Percentiles rank a stretch among this genome's conserved stretches.
Conservation (phyloP, 2,329 filamentous ascomycete species). For the Hirsutella rhossiliensis region DNA sequence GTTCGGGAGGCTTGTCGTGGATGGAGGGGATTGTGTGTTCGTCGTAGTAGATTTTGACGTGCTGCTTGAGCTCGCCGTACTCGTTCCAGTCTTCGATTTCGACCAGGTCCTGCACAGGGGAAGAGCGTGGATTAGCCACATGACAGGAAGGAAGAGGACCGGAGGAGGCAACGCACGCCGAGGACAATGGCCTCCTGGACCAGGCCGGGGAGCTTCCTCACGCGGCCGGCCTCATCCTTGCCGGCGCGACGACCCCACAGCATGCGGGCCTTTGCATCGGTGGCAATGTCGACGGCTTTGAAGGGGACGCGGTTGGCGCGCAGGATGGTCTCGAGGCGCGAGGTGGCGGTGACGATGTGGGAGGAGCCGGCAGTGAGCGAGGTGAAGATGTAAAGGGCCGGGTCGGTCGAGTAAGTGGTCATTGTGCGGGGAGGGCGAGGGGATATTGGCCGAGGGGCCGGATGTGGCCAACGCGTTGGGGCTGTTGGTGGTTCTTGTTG, state of each 20-base stretch:
- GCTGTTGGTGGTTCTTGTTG: no score
- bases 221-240: constrained; percentile 49
- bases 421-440: constrained; percentile 9
- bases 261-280: constrained; percentile 77
- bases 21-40: constrained; percentile 46
- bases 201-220: constrained; percentile 73
- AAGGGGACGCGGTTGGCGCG: constrained; percentile 92
- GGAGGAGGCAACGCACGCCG: constrained; percentile 52
- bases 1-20: constrained; percentile 36
- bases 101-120: constrained; percentile 59
- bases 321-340: constrained; percentile 89
- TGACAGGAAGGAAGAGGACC: background rate
- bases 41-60: constrained; percentile 59
- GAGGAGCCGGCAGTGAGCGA: constrained; percentile 91
- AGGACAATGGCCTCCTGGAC: constrained; percentile 80
- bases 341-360: constrained; percentile 92
- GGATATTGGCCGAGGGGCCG: no score
- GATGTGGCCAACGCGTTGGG: no score
- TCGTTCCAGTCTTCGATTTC: constrained; percentile 99
- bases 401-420: constrained; percentile 44
- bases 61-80: constrained; percentile 85
- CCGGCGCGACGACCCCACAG: constrained; percentile 77
- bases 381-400: constrained; percentile 85
- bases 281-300: constrained; percentile 82
- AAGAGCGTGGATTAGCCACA: background rate